Percentiles rank a stretch among this genome's conserved stretches.
Evolutionary conservation across 257 asterid species (phyloP).

Genomic region (Penstemon eatonii): DNA sequence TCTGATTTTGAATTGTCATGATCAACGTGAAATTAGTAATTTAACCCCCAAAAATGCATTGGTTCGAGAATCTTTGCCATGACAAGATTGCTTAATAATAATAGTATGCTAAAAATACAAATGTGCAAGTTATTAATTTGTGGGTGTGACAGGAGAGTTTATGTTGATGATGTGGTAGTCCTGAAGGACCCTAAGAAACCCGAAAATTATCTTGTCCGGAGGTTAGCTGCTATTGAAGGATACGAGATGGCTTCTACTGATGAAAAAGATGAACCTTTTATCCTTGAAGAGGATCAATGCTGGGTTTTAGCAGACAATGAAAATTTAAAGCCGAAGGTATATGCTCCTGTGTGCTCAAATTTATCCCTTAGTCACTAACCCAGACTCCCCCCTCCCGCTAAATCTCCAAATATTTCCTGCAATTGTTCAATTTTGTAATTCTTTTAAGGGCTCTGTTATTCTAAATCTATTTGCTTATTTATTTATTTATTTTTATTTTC

Average conservation of each 20-base stretch:
- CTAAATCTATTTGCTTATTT: neutral
- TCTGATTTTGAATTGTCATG: neutral
- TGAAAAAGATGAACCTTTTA: constrained; percentile 69
- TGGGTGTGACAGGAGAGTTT: constrained; percentile 51
- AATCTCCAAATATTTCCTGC: constrained; percentile 3
- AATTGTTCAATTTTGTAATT: neutral
- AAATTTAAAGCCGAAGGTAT: constrained; percentile 65
- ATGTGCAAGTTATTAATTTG: neutral
- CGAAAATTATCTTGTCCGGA: constrained; percentile 61
- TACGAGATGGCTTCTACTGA: constrained; percentile 76
- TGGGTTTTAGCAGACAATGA: constrained; percentile 89
- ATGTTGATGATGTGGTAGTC: constrained; percentile 80
- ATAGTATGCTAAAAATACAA: no score
- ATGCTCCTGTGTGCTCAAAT: constrained; percentile 12
- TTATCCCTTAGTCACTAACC: neutral
- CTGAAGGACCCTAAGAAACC: constrained; percentile 62
- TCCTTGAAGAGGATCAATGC: constrained; percentile 71
- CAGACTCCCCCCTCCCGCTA: neutral
- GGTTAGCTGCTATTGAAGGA: constrained; percentile 86
- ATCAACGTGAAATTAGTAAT: neutral
- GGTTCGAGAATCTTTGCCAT: neutral
- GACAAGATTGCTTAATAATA: neutral
- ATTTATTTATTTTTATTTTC: neutral
- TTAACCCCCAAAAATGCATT: neutral
- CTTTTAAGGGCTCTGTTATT: neutral